Percentiles rank a stretch among this genome's conserved stretches.
phyloP scores from a whole-genome alignment of 2,329 filamentous ascomycete species.

The Botrytis sinoallii region DNA sequence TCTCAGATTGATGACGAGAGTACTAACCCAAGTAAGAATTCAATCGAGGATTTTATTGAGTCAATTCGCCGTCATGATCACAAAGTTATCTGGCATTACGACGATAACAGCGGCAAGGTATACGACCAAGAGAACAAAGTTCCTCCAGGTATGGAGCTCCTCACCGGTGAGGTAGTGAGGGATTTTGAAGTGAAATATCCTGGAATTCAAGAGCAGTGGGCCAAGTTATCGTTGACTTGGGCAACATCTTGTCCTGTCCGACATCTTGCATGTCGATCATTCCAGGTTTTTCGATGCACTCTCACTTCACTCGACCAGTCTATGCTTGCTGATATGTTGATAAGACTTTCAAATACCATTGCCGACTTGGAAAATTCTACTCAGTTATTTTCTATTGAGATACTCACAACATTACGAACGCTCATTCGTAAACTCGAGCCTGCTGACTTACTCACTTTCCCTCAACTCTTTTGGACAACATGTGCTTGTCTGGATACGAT shows the following conservation, averaged over 20 bases:
- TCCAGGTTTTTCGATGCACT: conserved; percentile 95
- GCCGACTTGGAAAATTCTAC: conserved; percentile 93
- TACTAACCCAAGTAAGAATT: conserved; percentile 60
- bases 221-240: conserved; percentile 85
- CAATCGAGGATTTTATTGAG: conserved; percentile 86
- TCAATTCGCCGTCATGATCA: conserved; percentile 79
- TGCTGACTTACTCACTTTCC: conserved; percentile 79
- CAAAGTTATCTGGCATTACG: conserved; percentile 88
- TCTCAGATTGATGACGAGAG: conserved; percentile 68
- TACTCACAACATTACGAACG: conserved; percentile 87
- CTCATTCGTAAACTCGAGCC: conserved; percentile 82
- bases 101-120: conserved; percentile 80
- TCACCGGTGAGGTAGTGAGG: conserved; percentile 77
- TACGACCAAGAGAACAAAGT: conserved; percentile 75
- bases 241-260: conserved; percentile 94
- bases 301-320: conserved; percentile 84
- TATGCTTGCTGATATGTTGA: conserved; percentile 97
- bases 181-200: conserved; percentile 85
- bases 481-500: conserved; percentile 96
- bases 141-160: conserved; percentile 79
- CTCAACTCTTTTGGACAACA: conserved; percentile 96
- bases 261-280: conserved; percentile 92
- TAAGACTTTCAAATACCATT: conserved; percentile 91
- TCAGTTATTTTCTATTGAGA: conserved; percentile 96
- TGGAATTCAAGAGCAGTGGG: conserved; percentile 87